Conservation (phyloP, 495 filamentous ascomycete species). For the Talaromyces adpressus region DNA sequence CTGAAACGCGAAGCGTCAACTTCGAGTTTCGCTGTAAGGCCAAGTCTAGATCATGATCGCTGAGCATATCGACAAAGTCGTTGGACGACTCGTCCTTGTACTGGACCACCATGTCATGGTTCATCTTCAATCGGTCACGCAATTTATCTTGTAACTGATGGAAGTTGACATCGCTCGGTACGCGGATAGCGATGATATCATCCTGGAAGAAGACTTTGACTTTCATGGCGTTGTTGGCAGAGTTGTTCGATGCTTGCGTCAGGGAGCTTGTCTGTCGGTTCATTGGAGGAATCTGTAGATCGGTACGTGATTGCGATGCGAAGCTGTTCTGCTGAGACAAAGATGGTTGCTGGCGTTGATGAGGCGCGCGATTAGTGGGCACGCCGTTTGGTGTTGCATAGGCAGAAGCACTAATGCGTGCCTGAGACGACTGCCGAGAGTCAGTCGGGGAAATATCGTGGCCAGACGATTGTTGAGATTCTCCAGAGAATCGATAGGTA, state of each 20-base stretch:
- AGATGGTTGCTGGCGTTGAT: conserved; percentile 49
- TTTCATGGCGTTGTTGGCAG: conserved; percentile 57
- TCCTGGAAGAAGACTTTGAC: conserved; percentile 92
- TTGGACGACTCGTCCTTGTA: conserved; percentile 84
- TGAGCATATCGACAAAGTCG: conserved; percentile 63
- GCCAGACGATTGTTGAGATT: conserved; percentile 64
- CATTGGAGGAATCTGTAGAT: conserved; percentile 39
- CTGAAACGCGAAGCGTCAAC: conserved; percentile 70
- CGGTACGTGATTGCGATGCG: conserved; percentile 30
- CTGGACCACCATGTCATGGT: conserved; percentile 64
- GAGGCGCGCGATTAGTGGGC: conserved; percentile 50
- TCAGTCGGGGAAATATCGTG: conserved; percentile 44
- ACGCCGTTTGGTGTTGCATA: conserved; percentile 50
- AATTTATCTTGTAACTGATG: conserved; percentile 76
- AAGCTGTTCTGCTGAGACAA: conserved; percentile 32
- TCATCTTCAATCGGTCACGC: conserved; percentile 66
- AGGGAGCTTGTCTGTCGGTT: conserved; percentile 67
- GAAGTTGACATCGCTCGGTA: conserved; percentile 73
- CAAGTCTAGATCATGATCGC: conserved; percentile 70
- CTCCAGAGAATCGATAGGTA: conserved; percentile 61
- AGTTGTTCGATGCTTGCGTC: conserved; percentile 57
- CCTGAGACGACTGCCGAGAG: conserved; percentile 69
- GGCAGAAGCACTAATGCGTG: conserved; percentile 54
- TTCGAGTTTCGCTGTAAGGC: conserved; percentile 82
- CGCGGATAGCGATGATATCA: conserved; percentile 83